phyloP scores from a whole-genome alignment of 75 land plant species.

The Pinus taeda region DNA sequence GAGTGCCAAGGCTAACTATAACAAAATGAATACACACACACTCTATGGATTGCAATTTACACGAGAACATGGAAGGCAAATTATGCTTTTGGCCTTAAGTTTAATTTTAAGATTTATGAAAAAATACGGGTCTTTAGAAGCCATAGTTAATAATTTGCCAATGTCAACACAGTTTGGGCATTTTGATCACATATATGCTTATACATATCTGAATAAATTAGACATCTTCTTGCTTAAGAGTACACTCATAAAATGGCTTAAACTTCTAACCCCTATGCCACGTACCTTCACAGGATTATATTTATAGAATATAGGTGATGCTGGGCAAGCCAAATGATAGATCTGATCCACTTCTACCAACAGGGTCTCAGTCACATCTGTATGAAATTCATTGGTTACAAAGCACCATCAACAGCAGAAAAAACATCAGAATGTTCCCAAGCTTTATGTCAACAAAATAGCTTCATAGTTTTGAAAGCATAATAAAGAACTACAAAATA shows the following conservation, averaged over 20 bases:
- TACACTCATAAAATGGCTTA: background rate
- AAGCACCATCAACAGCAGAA: constrained; percentile 5
- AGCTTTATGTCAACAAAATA: background rate
- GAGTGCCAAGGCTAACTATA: too few relatives aligned
- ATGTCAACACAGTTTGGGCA: background rate
- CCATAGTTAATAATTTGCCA: background rate
- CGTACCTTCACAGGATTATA: constrained; percentile 75
- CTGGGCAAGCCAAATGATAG: constrained; percentile 84
- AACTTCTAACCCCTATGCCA: background rate
- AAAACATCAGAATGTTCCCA: background rate
- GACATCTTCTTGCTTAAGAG: background rate
- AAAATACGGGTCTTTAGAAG: background rate
- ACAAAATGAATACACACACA: too few relatives aligned
- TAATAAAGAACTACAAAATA: background rate
- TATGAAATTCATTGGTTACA: background rate
- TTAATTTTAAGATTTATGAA: background rate
- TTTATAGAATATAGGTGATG: constrained; percentile 84
- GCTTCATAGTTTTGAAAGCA: background rate
- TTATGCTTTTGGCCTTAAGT: background rate
- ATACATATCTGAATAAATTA: background rate
- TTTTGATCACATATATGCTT: background rate
- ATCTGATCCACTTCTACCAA: constrained; percentile 81
- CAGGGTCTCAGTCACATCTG: constrained; percentile 71
- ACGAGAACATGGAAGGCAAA: background rate
- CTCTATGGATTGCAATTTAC: background rate